Evolutionary conservation across 345 rosid genomes (phyloP).

Genomic region (Zanthoxylum bungeanum): DNA sequence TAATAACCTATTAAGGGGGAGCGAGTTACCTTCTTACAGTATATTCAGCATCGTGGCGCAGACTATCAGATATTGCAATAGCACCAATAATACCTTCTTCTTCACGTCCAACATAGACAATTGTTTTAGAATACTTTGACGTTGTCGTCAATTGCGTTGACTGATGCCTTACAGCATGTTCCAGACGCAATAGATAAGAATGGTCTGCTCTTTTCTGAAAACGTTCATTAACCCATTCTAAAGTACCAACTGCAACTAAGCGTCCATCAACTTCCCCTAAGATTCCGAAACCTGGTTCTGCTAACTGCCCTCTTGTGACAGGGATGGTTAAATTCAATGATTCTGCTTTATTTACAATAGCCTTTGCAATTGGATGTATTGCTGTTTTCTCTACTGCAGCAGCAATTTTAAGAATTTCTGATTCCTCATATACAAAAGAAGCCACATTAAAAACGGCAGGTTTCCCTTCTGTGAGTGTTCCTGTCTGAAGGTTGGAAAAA

Average conservation of each 20-base stretch:
- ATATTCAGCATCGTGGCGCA: slow-evolving; percentile 77
- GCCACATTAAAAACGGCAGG: slow-evolving; percentile 73
- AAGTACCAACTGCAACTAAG: slow-evolving; percentile 82
- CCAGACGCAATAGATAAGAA: slow-evolving; percentile 45
- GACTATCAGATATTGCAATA: slow-evolving; percentile 70
- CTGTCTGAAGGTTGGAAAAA: slow-evolving; percentile 54
- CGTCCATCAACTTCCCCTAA: slow-evolving; percentile 85
- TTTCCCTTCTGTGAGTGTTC: slow-evolving; percentile 94
- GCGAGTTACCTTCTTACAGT: slow-evolving; percentile 67
- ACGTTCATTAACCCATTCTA: slow-evolving; percentile 76
- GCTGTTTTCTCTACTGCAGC: slow-evolving; percentile 97
- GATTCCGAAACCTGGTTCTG: slow-evolving; percentile 93
- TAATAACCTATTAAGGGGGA: neutral
- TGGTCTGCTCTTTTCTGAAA: slow-evolving; percentile 50
- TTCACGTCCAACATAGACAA: slow-evolving; percentile 83
- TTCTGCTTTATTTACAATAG: slow-evolving; percentile 71
- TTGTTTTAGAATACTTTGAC: slow-evolving; percentile 71
- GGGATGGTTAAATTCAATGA: slow-evolving; percentile 54
- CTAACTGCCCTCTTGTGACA: slow-evolving; percentile 79
- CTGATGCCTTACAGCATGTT: slow-evolving; percentile 37
- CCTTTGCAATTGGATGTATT: slow-evolving; percentile 84
- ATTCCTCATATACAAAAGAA: slow-evolving; percentile 52
- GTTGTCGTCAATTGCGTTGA: slow-evolving; percentile 33
- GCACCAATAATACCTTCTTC: slow-evolving; percentile 91
- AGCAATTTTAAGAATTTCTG: slow-evolving; percentile 77